Conservation (phyloP, 768 basidiomycete species). For the Lactarius deliciosus region DNA sequence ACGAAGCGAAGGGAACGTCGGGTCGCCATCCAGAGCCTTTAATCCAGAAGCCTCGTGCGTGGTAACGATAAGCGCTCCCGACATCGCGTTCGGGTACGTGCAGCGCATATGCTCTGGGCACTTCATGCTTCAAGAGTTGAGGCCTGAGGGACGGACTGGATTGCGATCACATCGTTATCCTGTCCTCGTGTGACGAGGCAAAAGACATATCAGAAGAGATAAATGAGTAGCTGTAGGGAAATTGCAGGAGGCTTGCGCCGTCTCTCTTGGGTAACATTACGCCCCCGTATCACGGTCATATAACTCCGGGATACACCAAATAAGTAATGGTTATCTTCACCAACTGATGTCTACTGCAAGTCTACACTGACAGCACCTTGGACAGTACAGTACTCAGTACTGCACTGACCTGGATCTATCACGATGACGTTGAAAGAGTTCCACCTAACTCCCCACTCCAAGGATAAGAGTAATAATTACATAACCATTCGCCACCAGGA, state of each 20-base stretch:
- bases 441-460: constrained; percentile 35
- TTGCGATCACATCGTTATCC: constrained; percentile 38
- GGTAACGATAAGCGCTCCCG: constrained; percentile 1
- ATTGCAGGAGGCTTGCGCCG: neutral
- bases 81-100: constrained; percentile 15
- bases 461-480: constrained; percentile 61
- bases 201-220: constrained; percentile 6
- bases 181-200: constrained; percentile 23
- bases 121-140: constrained; percentile 32
- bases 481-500: constrained; percentile 73
- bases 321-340: neutral
- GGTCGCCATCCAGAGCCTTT: constrained; percentile 7
- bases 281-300: neutral
- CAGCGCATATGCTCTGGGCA: constrained; percentile 32
- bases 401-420: neutral
- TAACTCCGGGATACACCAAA: neutral
- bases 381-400: neutral
- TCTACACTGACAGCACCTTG: neutral
- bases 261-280: neutral
- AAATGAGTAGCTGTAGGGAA: constrained; percentile 1
- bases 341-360: neutral
- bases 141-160: constrained; percentile 37
- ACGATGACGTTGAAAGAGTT: neutral
- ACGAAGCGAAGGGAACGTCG: constrained; percentile 17
- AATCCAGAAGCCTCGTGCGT: constrained; percentile 3